Evolutionary conservation across 2,329 filamentous ascomycete genomes (phyloP).

Genomic region (Xylariaceae sp.): DNA sequence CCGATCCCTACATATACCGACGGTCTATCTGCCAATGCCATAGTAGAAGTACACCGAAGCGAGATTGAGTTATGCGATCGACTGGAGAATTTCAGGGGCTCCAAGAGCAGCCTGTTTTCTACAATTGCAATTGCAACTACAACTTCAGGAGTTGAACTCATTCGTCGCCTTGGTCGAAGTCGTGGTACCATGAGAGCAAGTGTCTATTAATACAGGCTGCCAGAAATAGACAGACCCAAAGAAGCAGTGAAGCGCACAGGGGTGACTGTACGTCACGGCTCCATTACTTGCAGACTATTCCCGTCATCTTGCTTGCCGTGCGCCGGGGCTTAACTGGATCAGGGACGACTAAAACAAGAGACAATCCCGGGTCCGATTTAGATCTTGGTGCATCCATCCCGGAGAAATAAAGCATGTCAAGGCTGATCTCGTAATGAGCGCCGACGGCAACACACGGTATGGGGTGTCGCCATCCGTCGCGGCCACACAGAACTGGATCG

Average conservation of each 20-base stretch:
- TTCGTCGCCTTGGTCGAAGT: background rate
- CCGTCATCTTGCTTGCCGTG: constrained; percentile 15
- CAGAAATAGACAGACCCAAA: background rate
- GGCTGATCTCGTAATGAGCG: background rate
- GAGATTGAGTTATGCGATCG: background rate
- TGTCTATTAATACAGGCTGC: background rate
- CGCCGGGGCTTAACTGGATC: constrained; percentile 21
- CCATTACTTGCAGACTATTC: constrained; percentile 6
- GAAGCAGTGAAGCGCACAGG: background rate
- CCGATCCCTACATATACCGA: constrained; percentile 4
- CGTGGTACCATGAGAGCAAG: background rate
- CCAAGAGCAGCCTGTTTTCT: background rate
- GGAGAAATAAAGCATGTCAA: constrained; percentile 10
- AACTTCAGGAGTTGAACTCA: background rate
- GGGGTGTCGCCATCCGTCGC: background rate
- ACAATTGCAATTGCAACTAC: background rate
- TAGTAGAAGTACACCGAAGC: background rate
- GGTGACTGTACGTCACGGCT: constrained; percentile 8
- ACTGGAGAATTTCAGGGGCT: background rate
- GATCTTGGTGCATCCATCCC: constrained; percentile 22
- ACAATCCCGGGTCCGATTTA: constrained; percentile 5
- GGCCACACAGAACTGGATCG: background rate
- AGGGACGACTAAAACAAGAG: constrained; percentile 27
- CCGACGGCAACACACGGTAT: background rate
- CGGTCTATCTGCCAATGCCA: background rate